Percentiles rank a stretch among this genome's conserved stretches.
Conservation (phyloP, 495 filamentous ascomycete genomes). For the Penicillium dipodomyicola region DNA sequence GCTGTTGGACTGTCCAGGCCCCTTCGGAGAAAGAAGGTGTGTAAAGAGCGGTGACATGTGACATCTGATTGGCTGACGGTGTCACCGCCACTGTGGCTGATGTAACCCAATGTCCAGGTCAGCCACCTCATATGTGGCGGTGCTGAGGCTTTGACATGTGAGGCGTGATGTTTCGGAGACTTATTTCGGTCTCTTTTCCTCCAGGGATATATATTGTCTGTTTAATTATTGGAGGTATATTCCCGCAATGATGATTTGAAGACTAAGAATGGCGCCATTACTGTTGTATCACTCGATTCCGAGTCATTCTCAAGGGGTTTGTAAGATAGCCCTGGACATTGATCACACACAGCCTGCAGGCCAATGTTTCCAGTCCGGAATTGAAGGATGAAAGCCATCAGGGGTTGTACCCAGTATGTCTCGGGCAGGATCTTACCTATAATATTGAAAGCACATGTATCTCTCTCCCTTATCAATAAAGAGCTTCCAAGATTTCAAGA, state of each 20-base stretch:
- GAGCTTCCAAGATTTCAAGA: neutral
- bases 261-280: constrained; percentile 16
- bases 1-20: neutral
- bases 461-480: constrained; percentile 1
- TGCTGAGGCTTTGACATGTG: constrained; percentile 5
- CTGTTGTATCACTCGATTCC: constrained; percentile 13
- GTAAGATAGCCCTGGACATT: neutral
- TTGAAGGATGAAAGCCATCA: constrained; percentile 6
- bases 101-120: constrained; percentile 1
- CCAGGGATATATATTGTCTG: neutral
- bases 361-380: constrained; percentile 1
- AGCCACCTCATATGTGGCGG: constrained; percentile 20
- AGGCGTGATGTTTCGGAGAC: neutral
- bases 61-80: constrained; percentile 28
- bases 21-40: neutral
- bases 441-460: neutral
- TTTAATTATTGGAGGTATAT: neutral
- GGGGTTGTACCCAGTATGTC: constrained; percentile 1
- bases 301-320: neutral
- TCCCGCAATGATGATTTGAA: neutral
- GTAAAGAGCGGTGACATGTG: constrained; percentile 39
- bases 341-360: constrained; percentile 10
- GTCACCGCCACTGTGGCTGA: constrained; percentile 43
- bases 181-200: neutral
- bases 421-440: neutral